Evolutionary conservation across 768 basidiomycete species (phyloP).

Genomic region (Leccinum olivaceopallidum): DNA sequence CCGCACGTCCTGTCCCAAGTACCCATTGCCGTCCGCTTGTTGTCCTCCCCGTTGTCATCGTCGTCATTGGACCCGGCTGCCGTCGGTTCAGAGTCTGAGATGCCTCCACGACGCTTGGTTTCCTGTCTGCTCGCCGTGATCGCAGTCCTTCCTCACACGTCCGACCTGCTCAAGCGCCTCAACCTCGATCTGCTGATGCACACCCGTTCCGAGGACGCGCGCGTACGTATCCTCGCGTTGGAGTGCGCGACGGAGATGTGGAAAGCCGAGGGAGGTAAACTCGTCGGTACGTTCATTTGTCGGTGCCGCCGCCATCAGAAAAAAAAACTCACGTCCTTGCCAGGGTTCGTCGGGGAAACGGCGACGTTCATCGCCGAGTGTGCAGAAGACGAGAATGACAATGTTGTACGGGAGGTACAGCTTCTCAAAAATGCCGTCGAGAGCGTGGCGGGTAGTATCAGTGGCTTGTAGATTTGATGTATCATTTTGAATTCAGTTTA

Average conservation of each 20-base stretch:
- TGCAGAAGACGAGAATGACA: conserved; percentile 85
- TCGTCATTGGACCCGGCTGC: background rate
- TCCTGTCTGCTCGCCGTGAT: conserved; percentile 23
- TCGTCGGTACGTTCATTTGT: conserved; percentile 53
- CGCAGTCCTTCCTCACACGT: conserved; percentile 16
- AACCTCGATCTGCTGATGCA: conserved; percentile 87
- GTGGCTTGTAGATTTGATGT: conserved; percentile 24
- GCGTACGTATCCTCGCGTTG: conserved; percentile 70
- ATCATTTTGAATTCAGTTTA: too few species aligned
- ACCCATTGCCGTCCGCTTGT: conserved; percentile 43
- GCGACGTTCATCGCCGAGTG: conserved; percentile 86
- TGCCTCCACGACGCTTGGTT: conserved; percentile 13
- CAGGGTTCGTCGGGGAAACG: conserved; percentile 80
- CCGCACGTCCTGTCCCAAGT: conserved; percentile 67
- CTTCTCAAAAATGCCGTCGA: conserved; percentile 72
- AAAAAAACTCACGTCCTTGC: background rate
- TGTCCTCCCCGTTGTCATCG: background rate
- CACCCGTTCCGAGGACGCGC: conserved; percentile 79
- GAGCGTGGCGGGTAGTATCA: conserved; percentile 62
- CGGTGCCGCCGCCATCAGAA: background rate
- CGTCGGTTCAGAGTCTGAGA: background rate
- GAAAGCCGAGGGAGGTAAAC: conserved; percentile 71
- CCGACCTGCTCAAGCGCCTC: conserved; percentile 65
- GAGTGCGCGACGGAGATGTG: conserved; percentile 71
- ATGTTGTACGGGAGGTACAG: conserved; percentile 70